These are phyloP conservation scores for Debaryomyces subglobosus DNA, from an alignment of 1,139 yeast genomes.

Conservation along the genomic window DNA sequence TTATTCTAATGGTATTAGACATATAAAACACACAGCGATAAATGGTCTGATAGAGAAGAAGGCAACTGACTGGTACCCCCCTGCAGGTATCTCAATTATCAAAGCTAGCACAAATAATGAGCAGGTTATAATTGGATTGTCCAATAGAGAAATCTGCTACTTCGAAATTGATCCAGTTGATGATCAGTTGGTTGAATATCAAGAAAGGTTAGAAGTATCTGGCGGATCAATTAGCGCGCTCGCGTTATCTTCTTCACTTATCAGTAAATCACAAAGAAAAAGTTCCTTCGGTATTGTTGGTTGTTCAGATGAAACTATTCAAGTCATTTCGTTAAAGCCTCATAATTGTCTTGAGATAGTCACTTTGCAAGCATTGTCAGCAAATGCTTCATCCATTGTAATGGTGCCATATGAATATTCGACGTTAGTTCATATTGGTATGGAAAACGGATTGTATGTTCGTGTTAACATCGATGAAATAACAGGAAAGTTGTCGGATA, in stretches of 20 bases:
- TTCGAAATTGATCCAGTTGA: constrained; percentile 71
- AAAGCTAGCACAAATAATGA: constrained; percentile 63
- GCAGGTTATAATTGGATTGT: constrained; percentile 72
- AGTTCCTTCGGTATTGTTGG: constrained; percentile 71
- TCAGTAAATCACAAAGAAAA: constrained; percentile 44
- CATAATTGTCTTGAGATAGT: constrained; percentile 65
- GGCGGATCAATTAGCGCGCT: constrained; percentile 54
- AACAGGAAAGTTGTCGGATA: constrained; percentile 67
- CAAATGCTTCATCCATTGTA: constrained; percentile 56
- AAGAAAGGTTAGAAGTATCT: constrained; percentile 59
- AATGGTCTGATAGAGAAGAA: constrained; percentile 23
- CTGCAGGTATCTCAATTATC: constrained; percentile 70
- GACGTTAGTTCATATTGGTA: constrained; percentile 67
- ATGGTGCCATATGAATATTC: constrained; percentile 27
- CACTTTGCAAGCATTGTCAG: constrained; percentile 68
- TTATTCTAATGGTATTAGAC: constrained; percentile 72
- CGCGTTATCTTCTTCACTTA: constrained; percentile 46
- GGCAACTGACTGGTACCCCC: constrained; percentile 77
- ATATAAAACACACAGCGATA: constrained; percentile 43
- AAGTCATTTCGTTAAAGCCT: constrained; percentile 66
- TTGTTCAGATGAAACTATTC: constrained; percentile 69
- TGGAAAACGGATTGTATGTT: constrained; percentile 80
- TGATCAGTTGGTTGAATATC: constrained; percentile 73
- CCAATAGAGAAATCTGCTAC: constrained; percentile 76
- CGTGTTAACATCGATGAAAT: constrained; percentile 58